These are phyloP conservation scores for Scedosporium minutisporum DNA, from an alignment of 2,329 filamentous ascomycete genomes.

Conservation along the genomic window DNA sequence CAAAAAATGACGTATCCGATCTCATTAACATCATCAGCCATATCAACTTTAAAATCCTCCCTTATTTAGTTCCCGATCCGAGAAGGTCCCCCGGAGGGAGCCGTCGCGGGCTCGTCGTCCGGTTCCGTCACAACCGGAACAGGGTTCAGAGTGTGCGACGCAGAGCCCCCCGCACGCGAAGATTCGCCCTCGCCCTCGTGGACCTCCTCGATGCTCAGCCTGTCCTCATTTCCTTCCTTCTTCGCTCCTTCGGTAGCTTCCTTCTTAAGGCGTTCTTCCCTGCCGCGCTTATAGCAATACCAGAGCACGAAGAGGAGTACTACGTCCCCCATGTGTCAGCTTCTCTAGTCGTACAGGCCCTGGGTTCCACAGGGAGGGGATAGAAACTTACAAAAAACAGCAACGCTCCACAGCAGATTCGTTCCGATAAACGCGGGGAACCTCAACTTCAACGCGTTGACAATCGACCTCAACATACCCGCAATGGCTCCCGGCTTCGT, in stretches of 20 bases:
- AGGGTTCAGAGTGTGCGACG: background rate
- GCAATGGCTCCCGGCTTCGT: constrained; percentile 82
- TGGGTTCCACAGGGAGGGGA: background rate
- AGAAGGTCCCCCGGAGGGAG: background rate
- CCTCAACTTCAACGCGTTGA: constrained; percentile 74
- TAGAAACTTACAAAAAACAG: constrained; percentile 62
- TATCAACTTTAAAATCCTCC: background rate
- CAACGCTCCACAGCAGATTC: constrained; percentile 83
- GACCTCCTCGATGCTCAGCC: constrained; percentile 25
- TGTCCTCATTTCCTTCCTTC: constrained; percentile 19
- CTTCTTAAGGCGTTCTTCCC: constrained; percentile 67
- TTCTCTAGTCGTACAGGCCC: too few relatives aligned
- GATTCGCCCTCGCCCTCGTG: background rate
- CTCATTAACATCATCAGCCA: background rate
- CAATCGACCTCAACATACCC: constrained; percentile 77
- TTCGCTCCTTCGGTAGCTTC: constrained; percentile 28
- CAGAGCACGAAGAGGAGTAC: constrained; percentile 90
- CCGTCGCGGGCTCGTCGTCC: background rate
- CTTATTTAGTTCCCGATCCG: background rate
- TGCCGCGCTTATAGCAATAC: constrained; percentile 96
- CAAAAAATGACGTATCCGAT: too few relatives aligned
- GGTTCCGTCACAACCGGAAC: constrained; percentile 1
- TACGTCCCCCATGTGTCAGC: constrained; percentile 19
- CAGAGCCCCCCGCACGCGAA: background rate
- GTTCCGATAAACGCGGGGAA: constrained; percentile 89